Conservation (phyloP, 2,329 filamentous ascomycete species). For the Trichoderma atroviride region DNA sequence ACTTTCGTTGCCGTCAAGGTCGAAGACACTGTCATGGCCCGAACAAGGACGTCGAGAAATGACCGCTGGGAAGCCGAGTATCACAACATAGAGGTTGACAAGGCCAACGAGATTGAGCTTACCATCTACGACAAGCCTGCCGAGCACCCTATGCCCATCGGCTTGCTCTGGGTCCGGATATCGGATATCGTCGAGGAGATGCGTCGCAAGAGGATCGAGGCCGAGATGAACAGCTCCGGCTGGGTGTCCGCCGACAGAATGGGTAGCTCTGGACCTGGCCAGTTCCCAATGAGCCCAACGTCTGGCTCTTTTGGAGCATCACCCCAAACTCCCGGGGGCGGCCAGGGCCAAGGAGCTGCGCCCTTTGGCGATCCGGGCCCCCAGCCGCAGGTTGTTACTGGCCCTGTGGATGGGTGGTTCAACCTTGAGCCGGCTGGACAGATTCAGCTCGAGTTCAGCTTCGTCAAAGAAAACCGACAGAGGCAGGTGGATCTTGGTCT, state of each 20-base stretch:
- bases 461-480: constrained; percentile 85
- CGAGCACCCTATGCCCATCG: constrained; percentile 89
- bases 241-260: constrained; percentile 98
- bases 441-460: constrained; percentile 88
- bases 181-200: constrained; percentile 98
- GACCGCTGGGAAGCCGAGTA: constrained; percentile 92
- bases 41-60: constrained; percentile 80
- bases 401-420: constrained; percentile 91
- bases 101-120: constrained; percentile 97
- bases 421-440: constrained; percentile 91
- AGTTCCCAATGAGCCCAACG: constrained; percentile 61
- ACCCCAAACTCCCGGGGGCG: constrained; percentile 48
- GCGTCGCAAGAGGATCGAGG: constrained; percentile 94
- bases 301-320: constrained; percentile 48
- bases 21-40: constrained; percentile 87
- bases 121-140: constrained; percentile 96
- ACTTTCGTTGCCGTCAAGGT: constrained; percentile 97
- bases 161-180: constrained; percentile 92
- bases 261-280: constrained; percentile 60
- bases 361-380: constrained; percentile 40
- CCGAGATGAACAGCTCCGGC: constrained; percentile 88
- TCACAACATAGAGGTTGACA: constrained; percentile 92
- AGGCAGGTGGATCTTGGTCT: constrained; percentile 85
- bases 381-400: constrained; percentile 57
- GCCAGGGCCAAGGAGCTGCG: constrained; percentile 38